These are phyloP conservation scores for Bacterosira constricta DNA, from an alignment of 108 stramenopile species.

Conservation along the genomic window DNA sequence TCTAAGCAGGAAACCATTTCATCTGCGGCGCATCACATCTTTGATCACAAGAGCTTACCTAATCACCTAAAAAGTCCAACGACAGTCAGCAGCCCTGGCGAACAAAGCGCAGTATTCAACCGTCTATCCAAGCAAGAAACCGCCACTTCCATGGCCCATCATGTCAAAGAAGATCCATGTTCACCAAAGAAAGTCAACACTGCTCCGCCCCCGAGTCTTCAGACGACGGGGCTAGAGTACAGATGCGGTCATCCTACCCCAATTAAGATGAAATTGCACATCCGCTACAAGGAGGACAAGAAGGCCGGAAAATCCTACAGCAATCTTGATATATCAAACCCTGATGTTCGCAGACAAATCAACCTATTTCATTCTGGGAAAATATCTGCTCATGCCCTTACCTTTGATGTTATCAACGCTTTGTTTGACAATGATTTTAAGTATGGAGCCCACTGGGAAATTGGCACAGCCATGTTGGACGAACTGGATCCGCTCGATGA, in stretches of 20 bases:
- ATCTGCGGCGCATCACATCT: conserved; percentile 16
- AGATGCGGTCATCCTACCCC: not conserved
- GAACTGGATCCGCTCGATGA: not conserved
- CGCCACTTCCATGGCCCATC: conserved; percentile 18
- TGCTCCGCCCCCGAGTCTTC: conserved; percentile 9
- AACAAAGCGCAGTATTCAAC: not conserved
- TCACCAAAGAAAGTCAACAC: not conserved
- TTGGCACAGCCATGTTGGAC: conserved; percentile 7
- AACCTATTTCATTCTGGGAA: conserved; percentile 1
- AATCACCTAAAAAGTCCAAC: conserved; percentile 5
- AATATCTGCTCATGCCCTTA: not conserved
- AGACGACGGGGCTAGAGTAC: not conserved
- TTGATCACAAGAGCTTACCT: not conserved
- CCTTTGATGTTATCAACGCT: conserved; percentile 13
- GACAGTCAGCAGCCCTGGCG: not conserved
- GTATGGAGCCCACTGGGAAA: conserved; percentile 2
- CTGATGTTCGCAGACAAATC: conserved; percentile 8
- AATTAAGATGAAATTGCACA: conserved; percentile 7
- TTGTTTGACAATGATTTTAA: conserved; percentile 10
- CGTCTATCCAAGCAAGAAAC: conserved; percentile 21
- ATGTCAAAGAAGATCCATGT: not conserved
- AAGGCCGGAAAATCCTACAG: conserved; percentile 1
- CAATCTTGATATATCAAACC: not conserved
- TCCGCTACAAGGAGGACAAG: not conserved
- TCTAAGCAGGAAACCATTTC: conserved; percentile 20